Evolutionary conservation across 495 filamentous ascomycete genomes (phyloP).

Genomic region (Hypoxylon fragiforme): DNA sequence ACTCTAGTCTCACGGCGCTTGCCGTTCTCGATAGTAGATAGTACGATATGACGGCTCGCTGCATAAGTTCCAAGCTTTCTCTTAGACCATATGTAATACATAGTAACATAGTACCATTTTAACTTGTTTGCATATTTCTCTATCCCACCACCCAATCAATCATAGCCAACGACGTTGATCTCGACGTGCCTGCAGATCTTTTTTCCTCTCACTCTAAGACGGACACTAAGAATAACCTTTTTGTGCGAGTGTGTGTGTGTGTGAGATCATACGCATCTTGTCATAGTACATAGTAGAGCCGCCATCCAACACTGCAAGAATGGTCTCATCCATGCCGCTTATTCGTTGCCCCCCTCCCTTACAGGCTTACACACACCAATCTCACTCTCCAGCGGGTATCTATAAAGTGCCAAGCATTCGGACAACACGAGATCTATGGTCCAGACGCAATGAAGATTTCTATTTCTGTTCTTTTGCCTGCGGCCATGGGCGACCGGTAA

Average conservation of each 20-base stretch:
- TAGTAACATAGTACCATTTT: no score
- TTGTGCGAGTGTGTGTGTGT: background rate
- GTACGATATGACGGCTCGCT: slow-evolving; percentile 1
- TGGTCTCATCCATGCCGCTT: slow-evolving; percentile 5
- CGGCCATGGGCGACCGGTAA: slow-evolving; percentile 21
- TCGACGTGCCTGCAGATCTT: slow-evolving; percentile 18
- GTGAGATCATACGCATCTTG: slow-evolving; percentile 2
- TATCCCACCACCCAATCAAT: slow-evolving; percentile 22
- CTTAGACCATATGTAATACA: no score
- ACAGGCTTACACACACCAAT: no score
- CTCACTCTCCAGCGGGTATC: slow-evolving; percentile 23
- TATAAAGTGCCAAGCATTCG: slow-evolving; percentile 26
- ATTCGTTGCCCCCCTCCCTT: slow-evolving; percentile 12
- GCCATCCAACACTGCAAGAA: background rate
- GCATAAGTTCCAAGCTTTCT: slow-evolving; percentile 7
- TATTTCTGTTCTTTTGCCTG: slow-evolving; percentile 29
- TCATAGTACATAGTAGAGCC: background rate
- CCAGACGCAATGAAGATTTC: slow-evolving; percentile 21
- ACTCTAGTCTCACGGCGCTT: slow-evolving; percentile 8
- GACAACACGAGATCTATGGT: slow-evolving; percentile 32
- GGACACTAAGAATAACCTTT: slow-evolving; percentile 29
- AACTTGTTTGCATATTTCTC: slow-evolving; percentile 13
- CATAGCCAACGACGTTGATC: slow-evolving; percentile 9
- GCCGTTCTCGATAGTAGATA: slow-evolving; percentile 5
- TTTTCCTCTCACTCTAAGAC: slow-evolving; percentile 10